Evolutionary conservation across 2,329 filamentous ascomycete genomes (phyloP).

Genomic region (Salinomyces thailandicus): DNA sequence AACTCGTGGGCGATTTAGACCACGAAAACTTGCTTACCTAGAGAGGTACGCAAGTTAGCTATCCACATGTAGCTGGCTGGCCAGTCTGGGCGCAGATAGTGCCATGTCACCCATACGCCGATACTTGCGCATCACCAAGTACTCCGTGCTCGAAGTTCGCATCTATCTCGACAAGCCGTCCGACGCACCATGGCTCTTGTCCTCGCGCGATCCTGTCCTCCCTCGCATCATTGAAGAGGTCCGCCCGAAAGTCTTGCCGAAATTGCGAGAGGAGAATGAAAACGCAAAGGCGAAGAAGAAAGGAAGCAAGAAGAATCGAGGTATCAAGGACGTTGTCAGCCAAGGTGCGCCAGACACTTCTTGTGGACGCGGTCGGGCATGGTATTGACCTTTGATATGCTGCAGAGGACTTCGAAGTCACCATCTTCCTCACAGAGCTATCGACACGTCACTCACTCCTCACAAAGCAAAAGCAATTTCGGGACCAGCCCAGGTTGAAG

Average conservation of each 20-base stretch:
- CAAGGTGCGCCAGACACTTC: slow-evolving; percentile 54
- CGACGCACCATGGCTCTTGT: slow-evolving; percentile 74
- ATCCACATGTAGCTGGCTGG: too few species aligned
- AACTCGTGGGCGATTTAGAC: too few species aligned
- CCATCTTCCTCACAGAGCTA: slow-evolving; percentile 83
- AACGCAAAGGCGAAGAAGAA: slow-evolving; percentile 46
- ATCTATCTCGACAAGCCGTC: slow-evolving; percentile 91
- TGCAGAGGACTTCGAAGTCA: slow-evolving; percentile 90
- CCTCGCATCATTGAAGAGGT: slow-evolving; percentile 76
- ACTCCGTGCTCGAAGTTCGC: slow-evolving; percentile 90
- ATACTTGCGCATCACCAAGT: slow-evolving; percentile 84
- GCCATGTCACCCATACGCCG: slow-evolving; percentile 80
- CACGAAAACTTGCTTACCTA: too few species aligned
- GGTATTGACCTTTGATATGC: not conserved
- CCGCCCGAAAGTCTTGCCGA: slow-evolving; percentile 76
- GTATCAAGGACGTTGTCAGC: slow-evolving; percentile 77
- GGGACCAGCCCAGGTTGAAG: slow-evolving; percentile 32
- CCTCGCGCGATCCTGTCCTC: slow-evolving; percentile 63
- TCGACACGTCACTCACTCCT: slow-evolving; percentile 76
- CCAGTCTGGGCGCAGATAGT: too few species aligned
- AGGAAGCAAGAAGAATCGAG: slow-evolving; percentile 53
- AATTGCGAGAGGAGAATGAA: slow-evolving; percentile 75
- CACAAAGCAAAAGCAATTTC: slow-evolving; percentile 68
- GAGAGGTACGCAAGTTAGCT: too few species aligned
- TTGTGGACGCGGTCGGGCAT: not conserved